Evolutionary conservation across 2,329 filamentous ascomycete species (phyloP).

Genomic region (Fusarium falciforme): DNA sequence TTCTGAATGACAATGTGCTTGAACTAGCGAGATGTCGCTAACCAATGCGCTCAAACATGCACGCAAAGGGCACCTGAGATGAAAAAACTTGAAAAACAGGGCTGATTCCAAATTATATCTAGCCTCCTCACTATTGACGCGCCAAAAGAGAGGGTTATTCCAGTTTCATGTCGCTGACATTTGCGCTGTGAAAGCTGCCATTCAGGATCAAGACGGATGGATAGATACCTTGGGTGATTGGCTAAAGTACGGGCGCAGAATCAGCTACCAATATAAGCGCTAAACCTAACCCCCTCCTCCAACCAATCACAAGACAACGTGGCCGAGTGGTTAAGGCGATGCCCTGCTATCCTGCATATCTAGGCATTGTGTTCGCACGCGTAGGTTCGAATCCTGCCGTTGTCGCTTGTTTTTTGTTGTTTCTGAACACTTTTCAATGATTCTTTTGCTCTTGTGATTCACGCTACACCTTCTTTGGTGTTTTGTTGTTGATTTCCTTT

Average conservation of each 20-base stretch:
- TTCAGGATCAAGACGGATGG: background rate
- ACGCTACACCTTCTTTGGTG: background rate
- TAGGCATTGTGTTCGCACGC: background rate
- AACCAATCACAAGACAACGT: background rate
- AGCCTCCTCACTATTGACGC: no score
- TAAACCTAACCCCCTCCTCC: accelerated
- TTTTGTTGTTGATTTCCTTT: background rate
- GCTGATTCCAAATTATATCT: no score
- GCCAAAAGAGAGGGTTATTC: background rate
- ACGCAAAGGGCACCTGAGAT: no score
- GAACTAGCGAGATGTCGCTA: no score
- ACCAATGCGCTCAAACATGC: no score
- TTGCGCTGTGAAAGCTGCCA: background rate
- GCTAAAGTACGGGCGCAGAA: background rate
- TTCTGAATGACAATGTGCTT: background rate
- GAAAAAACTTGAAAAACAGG: no score
- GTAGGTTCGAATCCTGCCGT: background rate
- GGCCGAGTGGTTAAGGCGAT: background rate
- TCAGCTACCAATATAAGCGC: background rate
- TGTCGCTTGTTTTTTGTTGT: background rate
- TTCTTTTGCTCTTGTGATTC: background rate
- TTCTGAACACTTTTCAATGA: background rate
- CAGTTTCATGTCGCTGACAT: background rate
- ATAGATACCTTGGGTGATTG: background rate
- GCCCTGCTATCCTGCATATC: background rate